Evolutionary conservation across 140 eudicot genomes (phyloP).

Genomic region (Senecio squalidus): DNA sequence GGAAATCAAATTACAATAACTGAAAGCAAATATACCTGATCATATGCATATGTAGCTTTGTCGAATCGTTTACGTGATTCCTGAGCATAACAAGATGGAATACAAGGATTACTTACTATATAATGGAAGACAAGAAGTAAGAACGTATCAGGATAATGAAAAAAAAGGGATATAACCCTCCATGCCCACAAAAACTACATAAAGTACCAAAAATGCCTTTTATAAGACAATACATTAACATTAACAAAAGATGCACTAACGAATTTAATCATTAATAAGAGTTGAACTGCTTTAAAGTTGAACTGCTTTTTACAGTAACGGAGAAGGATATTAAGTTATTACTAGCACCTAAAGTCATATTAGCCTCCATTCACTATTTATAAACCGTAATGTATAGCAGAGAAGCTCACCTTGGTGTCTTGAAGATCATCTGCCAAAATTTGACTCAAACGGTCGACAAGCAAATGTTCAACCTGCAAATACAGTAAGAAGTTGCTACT

Average conservation of each 20-base stretch:
- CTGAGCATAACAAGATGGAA: slow-evolving; percentile 39
- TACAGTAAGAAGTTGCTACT: slow-evolving; percentile 11
- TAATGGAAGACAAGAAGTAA: neutral
- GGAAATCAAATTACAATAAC: slow-evolving; percentile 5
- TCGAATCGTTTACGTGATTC: slow-evolving; percentile 89
- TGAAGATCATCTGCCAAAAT: slow-evolving; percentile 87
- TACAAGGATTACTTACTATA: neutral
- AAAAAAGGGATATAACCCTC: neutral
- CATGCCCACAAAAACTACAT: neutral
- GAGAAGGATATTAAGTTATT: neutral
- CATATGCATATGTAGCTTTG: slow-evolving; percentile 73
- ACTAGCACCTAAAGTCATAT: no score
- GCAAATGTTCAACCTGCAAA: slow-evolving; percentile 90
- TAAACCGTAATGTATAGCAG: neutral
- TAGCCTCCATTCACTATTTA: neutral
- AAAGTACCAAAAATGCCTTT: neutral
- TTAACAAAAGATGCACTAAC: slow-evolving; percentile 2
- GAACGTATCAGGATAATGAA: neutral
- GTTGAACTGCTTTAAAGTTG: neutral
- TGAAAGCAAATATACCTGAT: slow-evolving; percentile 51
- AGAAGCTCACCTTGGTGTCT: slow-evolving; percentile 66
- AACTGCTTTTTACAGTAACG: neutral
- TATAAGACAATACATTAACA: neutral
- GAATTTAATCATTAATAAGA: neutral
- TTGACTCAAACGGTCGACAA: slow-evolving; percentile 76